Evolutionary conservation across 1,284 basidiomycete species (phyloP).

Genomic region (Meripilus lineatus): DNA sequence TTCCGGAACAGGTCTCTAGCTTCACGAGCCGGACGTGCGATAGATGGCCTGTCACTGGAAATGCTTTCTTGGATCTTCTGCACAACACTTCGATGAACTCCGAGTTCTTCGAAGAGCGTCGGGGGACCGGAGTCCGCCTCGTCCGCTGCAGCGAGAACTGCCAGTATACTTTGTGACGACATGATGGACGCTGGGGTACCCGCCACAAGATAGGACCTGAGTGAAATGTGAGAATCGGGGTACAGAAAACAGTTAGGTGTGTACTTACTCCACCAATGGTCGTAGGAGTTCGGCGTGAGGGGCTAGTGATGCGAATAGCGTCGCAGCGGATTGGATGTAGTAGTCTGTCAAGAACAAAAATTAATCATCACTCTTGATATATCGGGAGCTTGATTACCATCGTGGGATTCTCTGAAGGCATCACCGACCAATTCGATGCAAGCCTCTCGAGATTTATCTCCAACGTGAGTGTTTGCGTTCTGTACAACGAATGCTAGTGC

Average conservation of each 20-base stretch:
- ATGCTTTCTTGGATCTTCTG: constrained; percentile 73
- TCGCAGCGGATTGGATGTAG: constrained; percentile 67
- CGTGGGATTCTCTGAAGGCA: constrained; percentile 70
- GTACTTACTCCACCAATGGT: constrained; percentile 64
- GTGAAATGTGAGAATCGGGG: constrained; percentile 7
- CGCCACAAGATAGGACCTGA: constrained; percentile 49
- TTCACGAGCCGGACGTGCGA: constrained; percentile 82
- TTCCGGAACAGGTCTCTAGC: constrained; percentile 71
- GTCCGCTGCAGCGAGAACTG: constrained; percentile 48
- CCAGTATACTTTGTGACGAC: constrained; percentile 63
- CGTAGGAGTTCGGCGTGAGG: constrained; percentile 62
- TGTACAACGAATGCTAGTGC: constrained; percentile 78
- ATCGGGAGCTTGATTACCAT: constrained; percentile 44
- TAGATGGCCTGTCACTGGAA: constrained; percentile 66
- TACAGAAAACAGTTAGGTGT: not conserved
- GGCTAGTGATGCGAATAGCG: constrained; percentile 65
- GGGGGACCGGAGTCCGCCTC: constrained; percentile 31
- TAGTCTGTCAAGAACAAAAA: constrained; percentile 45
- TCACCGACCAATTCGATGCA: constrained; percentile 77
- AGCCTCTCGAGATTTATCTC: constrained; percentile 67
- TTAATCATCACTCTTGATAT: not conserved
- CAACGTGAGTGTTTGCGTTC: constrained; percentile 72
- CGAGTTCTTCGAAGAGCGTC: constrained; percentile 63
- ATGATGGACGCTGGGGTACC: constrained; percentile 63
- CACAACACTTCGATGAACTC: constrained; percentile 58